Percentiles rank a stretch among this genome's conserved stretches.
These are phyloP conservation scores for Fusarium oxysporum DNA, from an alignment of 2,329 filamentous ascomycete species.

Conservation along the genomic window DNA sequence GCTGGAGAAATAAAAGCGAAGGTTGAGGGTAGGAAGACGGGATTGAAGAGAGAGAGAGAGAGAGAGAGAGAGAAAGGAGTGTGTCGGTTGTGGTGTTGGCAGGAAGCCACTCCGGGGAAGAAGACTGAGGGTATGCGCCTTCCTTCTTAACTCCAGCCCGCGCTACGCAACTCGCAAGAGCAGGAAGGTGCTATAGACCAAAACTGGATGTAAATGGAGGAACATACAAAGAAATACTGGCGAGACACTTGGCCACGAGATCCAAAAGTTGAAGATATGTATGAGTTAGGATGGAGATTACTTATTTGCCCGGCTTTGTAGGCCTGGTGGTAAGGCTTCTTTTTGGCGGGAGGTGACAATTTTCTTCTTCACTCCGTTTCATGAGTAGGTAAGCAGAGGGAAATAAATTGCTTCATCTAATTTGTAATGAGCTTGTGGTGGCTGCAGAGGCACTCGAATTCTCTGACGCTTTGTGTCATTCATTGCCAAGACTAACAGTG, in stretches of 20 bases:
- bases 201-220: neutral
- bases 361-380: neutral
- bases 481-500: neutral
- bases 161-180: neutral
- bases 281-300: slow-evolving; percentile 11
- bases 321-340: neutral
- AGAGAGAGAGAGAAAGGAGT: slow-evolving; percentile 1
- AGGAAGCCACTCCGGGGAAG: neutral
- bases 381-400: neutral
- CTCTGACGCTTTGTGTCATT: neutral
- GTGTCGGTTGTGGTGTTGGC: neutral
- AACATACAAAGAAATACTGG: neutral
- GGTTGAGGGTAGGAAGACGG: neutral
- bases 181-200: neutral
- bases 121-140: slow-evolving; percentile 9
- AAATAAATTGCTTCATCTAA: neutral
- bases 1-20: slow-evolving; percentile 9
- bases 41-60: neutral
- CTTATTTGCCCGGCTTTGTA: neutral
- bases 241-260: neutral
- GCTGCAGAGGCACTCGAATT: neutral
- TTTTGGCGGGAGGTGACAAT: neutral
- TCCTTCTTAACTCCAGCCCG: slow-evolving; percentile 4
- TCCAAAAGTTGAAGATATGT: slow-evolving; percentile 14
- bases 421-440: neutral